A percentile compares a stretch with the other conserved stretches of the same genome.
Conservation (phyloP, 257 asterid genomes). For the Przewalskia tangutica region DNA sequence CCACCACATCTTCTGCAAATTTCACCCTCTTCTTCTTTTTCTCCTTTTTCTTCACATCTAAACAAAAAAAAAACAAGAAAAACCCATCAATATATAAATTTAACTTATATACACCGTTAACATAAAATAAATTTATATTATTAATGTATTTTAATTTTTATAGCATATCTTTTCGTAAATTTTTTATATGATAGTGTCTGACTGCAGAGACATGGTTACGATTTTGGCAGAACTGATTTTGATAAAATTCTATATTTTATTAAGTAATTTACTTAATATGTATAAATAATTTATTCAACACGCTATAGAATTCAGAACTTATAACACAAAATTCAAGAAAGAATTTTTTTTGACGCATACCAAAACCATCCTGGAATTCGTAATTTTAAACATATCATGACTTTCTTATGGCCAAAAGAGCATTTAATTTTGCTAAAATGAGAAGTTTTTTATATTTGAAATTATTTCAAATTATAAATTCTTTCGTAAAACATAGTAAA, state of each 20-base stretch:
- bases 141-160: not conserved
- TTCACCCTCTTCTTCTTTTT: slow-evolving; percentile 69
- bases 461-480: not conserved
- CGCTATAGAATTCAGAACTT: no score
- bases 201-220: no score
- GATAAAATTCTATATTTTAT: no score
- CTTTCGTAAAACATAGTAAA: not conserved
- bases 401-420: not conserved
- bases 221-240: no score
- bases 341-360: not conserved
- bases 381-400: not conserved
- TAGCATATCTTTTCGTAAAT: no score
- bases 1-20: slow-evolving; percentile 84
- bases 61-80: not conserved
- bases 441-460: not conserved
- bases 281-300: no score
- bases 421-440: not conserved
- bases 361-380: no score
- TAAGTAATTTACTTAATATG: no score
- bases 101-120: no score
- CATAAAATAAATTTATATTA: no score
- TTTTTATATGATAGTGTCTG: not conserved
- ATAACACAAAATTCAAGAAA: no score
- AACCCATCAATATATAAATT: not conserved
- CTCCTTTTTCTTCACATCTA: slow-evolving; percentile 43